These are phyloP conservation scores for Euphorbia peplus DNA, from an alignment of 345 rosid genomes.

Conservation along the genomic window DNA sequence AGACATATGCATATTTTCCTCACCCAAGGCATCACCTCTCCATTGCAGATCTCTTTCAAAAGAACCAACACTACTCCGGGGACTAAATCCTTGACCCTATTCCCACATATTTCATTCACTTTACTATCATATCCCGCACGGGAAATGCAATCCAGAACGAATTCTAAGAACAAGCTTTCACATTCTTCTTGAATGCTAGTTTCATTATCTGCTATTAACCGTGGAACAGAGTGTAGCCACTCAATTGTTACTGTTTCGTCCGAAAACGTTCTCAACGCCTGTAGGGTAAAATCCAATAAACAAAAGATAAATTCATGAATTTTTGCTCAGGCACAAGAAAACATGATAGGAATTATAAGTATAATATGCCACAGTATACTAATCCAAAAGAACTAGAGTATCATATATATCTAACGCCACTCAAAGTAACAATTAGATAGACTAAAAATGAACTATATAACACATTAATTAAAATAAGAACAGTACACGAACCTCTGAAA, in stretches of 20 bases:
- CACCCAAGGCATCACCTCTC: conserved; percentile 85
- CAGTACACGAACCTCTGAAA: conserved; percentile 69
- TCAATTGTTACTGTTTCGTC: conserved; percentile 63
- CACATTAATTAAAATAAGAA: not conserved
- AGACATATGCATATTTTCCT: conserved; percentile 75
- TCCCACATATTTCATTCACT: conserved; percentile 30
- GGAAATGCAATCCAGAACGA: conserved; percentile 69
- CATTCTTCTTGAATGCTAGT: conserved; percentile 94
- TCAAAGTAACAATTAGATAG: not conserved
- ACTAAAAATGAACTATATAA: too few species aligned
- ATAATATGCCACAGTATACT: not conserved
- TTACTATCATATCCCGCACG: conserved; percentile 44
- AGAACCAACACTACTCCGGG: conserved; percentile 63
- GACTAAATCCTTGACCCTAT: conserved; percentile 44
- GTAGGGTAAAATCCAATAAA: conserved; percentile 19
- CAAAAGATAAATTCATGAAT: conserved; percentile 13
- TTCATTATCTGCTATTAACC: conserved; percentile 78
- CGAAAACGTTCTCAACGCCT: conserved; percentile 69
- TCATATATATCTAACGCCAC: not conserved
- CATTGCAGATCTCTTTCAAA: conserved; percentile 60
- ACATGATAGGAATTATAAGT: not conserved
- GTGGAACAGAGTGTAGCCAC: conserved; percentile 92
- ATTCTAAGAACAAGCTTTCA: conserved; percentile 79
- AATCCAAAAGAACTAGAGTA: conserved; percentile 8
- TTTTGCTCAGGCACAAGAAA: not conserved